phyloP scores from a whole-genome alignment of 176 grass and related monocot genomes.

The Oryza meridionalis region DNA sequence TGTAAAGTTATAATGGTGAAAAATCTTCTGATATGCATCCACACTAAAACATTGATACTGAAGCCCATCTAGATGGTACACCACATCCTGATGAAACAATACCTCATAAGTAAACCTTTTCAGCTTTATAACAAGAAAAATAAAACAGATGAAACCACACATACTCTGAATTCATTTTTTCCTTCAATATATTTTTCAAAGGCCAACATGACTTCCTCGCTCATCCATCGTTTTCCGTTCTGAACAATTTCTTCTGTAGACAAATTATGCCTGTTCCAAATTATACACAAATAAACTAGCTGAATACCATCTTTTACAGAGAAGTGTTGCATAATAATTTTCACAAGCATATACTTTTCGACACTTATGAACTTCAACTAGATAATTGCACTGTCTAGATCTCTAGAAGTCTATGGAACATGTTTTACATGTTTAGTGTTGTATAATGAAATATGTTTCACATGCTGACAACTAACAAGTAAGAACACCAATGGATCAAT shows the following conservation, averaged over 20 bases:
- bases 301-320: too few relatives aligned
- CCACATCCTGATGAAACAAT: neutral
- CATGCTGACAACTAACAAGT: too few relatives aligned
- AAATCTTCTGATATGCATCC: neutral
- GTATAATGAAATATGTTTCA: too few relatives aligned
- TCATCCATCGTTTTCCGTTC: constrained; percentile 26
- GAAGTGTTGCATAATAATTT: too few relatives aligned
- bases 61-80: constrained; percentile 1
- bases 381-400: too few relatives aligned
- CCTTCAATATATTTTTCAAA: constrained; percentile 19
- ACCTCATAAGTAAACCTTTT: neutral
- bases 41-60: constrained; percentile 9
- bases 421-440: too few relatives aligned
- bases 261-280: neutral
- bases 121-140: neutral
- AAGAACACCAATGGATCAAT: too few relatives aligned
- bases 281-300: too few relatives aligned
- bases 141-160: neutral
- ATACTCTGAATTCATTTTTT: neutral
- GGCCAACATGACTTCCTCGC: constrained; percentile 15
- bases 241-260: constrained; percentile 20
- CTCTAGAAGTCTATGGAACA: too few relatives aligned
- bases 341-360: too few relatives aligned
- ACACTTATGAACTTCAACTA: too few relatives aligned
- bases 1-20: constrained; percentile 40